A percentile compares a stretch with the other conserved stretches of the same genome.
phyloP scores from a whole-genome alignment of 2,329 filamentous ascomycete genomes.

The Domatiomyces globalis region DNA sequence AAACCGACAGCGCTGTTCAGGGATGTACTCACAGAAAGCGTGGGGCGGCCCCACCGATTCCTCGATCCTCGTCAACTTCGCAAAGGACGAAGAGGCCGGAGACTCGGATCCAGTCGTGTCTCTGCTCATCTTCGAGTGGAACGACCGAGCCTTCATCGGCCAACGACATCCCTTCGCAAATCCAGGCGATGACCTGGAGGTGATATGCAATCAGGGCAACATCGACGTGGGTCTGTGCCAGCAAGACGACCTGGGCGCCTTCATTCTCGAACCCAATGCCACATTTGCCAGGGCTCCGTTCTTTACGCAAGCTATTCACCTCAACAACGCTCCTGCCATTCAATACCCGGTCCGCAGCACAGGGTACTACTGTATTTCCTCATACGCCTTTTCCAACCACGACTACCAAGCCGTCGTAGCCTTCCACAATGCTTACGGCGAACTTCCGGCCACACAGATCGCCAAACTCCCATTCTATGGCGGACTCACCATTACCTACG shows the following conservation, averaged over 20 bases:
- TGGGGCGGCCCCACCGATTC: slow-evolving; percentile 85
- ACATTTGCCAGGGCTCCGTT: slow-evolving; percentile 58
- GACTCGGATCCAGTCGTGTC: slow-evolving; percentile 63
- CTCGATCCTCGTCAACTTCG: slow-evolving; percentile 75
- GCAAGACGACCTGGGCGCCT: slow-evolving; percentile 63
- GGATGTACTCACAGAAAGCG: slow-evolving; percentile 82
- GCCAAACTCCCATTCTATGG: slow-evolving; percentile 96
- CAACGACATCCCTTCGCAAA: slow-evolving; percentile 28
- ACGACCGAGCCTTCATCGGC: slow-evolving; percentile 66
- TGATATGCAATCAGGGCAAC: slow-evolving; percentile 62
- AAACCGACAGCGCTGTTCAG: slow-evolving; percentile 69
- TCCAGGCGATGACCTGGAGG: slow-evolving; percentile 44
- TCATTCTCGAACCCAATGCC: slow-evolving; percentile 65
- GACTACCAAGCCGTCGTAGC: slow-evolving; percentile 72
- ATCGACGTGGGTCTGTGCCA: slow-evolving; percentile 60
- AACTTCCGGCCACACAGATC: slow-evolving; percentile 88
- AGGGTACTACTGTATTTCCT: slow-evolving; percentile 89
- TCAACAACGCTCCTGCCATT: slow-evolving; percentile 57
- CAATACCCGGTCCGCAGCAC: slow-evolving; percentile 80
- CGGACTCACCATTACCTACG: slow-evolving; percentile 84
- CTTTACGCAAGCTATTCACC: slow-evolving; percentile 64
- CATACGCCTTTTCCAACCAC: slow-evolving; percentile 50
- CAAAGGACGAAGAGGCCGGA: slow-evolving; percentile 43
- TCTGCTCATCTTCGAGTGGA: slow-evolving; percentile 88
- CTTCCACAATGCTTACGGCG: slow-evolving; percentile 91